phyloP scores from a whole-genome alignment of 1,284 basidiomycete species.

The Farysia itapuensis region DNA sequence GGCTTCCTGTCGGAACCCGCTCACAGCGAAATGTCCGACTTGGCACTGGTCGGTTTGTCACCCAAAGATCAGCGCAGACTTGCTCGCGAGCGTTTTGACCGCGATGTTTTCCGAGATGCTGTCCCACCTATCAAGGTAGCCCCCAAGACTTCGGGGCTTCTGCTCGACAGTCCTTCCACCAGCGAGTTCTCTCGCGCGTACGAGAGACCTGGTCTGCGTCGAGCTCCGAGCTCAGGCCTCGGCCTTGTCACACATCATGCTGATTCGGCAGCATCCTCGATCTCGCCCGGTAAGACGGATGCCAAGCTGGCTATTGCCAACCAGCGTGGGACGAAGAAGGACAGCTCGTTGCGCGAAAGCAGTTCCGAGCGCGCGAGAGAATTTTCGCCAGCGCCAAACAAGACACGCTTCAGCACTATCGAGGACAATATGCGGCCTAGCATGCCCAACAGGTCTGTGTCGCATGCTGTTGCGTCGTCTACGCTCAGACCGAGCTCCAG shows the following conservation, averaged over 20 bases:
- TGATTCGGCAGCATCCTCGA: slow-evolving; percentile 23
- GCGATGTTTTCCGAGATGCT: slow-evolving; percentile 42
- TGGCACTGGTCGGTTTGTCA: slow-evolving; percentile 19
- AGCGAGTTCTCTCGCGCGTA: slow-evolving; percentile 17
- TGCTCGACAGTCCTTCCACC: slow-evolving; percentile 11
- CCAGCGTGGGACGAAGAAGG: slow-evolving; percentile 5
- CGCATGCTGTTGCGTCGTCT: slow-evolving; percentile 18
- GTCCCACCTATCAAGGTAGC: slow-evolving; percentile 12
- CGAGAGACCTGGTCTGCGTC: slow-evolving; percentile 25
- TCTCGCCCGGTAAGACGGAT: slow-evolving; percentile 22
- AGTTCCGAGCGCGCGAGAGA: slow-evolving; percentile 4
- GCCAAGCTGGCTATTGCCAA: slow-evolving; percentile 1
- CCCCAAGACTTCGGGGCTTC: slow-evolving; percentile 1
- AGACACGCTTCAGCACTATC: slow-evolving; percentile 10
- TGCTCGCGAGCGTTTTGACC: slow-evolving; percentile 50
- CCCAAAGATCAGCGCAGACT: slow-evolving; percentile 34
- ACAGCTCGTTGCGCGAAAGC: slow-evolving; percentile 17
- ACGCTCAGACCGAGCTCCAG: slow-evolving; percentile 18
- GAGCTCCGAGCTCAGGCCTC: slow-evolving; percentile 29
- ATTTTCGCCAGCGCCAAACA: slow-evolving; percentile 6
- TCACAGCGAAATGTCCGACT: slow-evolving; percentile 26
- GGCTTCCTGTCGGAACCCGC: slow-evolving; percentile 25
- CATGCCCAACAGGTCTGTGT: slow-evolving; percentile 11
- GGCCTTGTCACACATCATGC: slow-evolving; percentile 14
- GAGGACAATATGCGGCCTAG: slow-evolving; percentile 9